A percentile compares a stretch with the other conserved stretches of the same genome.
Evolutionary conservation across 768 basidiomycete species (phyloP).

Genomic region (Imleria badia): DNA sequence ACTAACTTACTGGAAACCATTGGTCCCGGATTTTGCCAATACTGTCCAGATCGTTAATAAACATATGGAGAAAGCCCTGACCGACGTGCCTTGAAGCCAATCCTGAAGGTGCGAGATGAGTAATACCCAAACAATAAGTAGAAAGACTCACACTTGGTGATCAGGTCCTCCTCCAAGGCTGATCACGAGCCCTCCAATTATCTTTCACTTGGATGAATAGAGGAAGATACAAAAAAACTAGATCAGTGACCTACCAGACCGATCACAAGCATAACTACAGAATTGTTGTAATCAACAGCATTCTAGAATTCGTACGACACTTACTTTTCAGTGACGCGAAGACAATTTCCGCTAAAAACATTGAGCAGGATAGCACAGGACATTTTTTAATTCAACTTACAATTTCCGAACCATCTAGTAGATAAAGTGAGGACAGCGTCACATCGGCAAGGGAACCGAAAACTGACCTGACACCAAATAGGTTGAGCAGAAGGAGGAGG

Average conservation of each 20-base stretch:
- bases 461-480: constrained; percentile 48
- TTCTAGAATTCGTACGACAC: background rate
- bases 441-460: constrained; percentile 31
- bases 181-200: constrained; percentile 47
- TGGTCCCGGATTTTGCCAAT: constrained; percentile 26
- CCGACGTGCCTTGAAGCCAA: constrained; percentile 16
- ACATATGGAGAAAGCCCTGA: too few relatives aligned
- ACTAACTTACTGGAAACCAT: constrained; percentile 21
- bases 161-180: constrained; percentile 59
- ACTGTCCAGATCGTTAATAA: constrained; percentile 10
- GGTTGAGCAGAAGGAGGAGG: constrained; percentile 41
- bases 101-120: constrained; percentile 10
- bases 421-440: constrained; percentile 34
- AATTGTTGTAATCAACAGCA: background rate
- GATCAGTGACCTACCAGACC: constrained; percentile 24
- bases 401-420: constrained; percentile 22
- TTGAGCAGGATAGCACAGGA: constrained; percentile 2
- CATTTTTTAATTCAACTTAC: constrained; percentile 2
- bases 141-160: constrained; percentile 39
- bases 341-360: constrained; percentile 19
- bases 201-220: constrained; percentile 13
- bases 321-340: constrained; percentile 25
- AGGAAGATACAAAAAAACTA: background rate
- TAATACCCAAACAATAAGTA: constrained; percentile 27
- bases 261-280: constrained; percentile 38